A percentile compares a stretch with the other conserved stretches of the same genome.
phyloP scores from a whole-genome alignment of 179 eudicot genomes.

The Gypsophila paniculata region DNA sequence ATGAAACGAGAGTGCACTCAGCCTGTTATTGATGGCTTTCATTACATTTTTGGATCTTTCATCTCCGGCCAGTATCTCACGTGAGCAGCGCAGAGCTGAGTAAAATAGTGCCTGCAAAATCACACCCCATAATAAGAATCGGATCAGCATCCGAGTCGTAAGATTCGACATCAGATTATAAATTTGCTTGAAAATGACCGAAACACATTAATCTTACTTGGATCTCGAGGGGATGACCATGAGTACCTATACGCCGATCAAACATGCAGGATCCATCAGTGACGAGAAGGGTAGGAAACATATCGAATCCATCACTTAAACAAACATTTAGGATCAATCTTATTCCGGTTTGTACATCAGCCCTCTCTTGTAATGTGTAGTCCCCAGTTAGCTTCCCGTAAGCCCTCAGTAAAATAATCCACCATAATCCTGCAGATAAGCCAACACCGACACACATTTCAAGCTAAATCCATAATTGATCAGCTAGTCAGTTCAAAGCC shows the following conservation, averaged over 20 bases:
- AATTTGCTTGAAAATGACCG: background rate
- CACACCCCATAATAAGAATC: background rate
- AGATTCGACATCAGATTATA: background rate
- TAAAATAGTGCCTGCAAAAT: slow-evolving; percentile 67
- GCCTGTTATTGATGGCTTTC: slow-evolving; percentile 71
- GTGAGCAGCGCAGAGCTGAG: slow-evolving; percentile 77
- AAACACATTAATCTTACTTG: slow-evolving; percentile 49
- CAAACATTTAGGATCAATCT: slow-evolving; percentile 64
- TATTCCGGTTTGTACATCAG: slow-evolving; percentile 84
- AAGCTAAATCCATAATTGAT: background rate
- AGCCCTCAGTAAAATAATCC: slow-evolving; percentile 83
- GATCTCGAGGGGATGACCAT: slow-evolving; percentile 95
- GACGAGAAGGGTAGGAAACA: slow-evolving; percentile 91
- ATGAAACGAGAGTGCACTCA: slow-evolving; percentile 89
- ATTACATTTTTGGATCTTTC: slow-evolving; percentile 67
- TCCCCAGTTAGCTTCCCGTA: slow-evolving; percentile 91
- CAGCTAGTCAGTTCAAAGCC: background rate
- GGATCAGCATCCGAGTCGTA: background rate
- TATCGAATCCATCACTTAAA: slow-evolving; percentile 85
- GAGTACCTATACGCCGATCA: slow-evolving; percentile 91
- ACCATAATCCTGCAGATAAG: slow-evolving; percentile 66
- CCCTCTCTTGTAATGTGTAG: slow-evolving; percentile 74
- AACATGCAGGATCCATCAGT: slow-evolving; percentile 98
- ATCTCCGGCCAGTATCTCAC: slow-evolving; percentile 64
- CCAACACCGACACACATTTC: slow-evolving; percentile 9